Percentiles rank a stretch among this genome's conserved stretches.
phyloP scores from a whole-genome alignment of 176 grass and related monocot genomes.

The Ensete ventricosum region DNA sequence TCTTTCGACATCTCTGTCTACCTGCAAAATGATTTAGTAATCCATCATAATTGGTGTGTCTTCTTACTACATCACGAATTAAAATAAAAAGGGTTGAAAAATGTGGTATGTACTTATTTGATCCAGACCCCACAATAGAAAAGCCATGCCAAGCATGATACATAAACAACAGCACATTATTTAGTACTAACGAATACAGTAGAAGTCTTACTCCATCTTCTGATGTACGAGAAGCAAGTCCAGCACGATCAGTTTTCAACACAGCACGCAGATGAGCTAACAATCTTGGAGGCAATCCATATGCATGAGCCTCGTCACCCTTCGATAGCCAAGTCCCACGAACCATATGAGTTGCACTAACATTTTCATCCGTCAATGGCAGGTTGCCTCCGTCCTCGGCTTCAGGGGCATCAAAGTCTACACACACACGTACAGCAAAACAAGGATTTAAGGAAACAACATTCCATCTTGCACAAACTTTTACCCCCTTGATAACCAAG shows the following conservation, averaged over 20 bases:
- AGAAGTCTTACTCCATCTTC: conserved; percentile 31
- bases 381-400: conserved; percentile 22
- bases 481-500: no score
- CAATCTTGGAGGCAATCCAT: conserved; percentile 59
- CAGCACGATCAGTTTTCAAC: conserved; percentile 36
- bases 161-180: no score
- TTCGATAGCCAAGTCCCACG: conserved; percentile 73
- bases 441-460: background rate
- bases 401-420: conserved; percentile 62
- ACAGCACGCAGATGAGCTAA: conserved; percentile 53
- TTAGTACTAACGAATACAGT: background rate
- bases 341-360: conserved; percentile 55
- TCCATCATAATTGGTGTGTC: background rate
- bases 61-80: no score
- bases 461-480: background rate
- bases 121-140: background rate
- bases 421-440: background rate
- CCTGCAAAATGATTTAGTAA: conserved; percentile 1
- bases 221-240: conserved; percentile 16
- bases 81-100: no score
- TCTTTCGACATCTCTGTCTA: conserved; percentile 57
- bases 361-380: conserved; percentile 15
- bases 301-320: conserved; percentile 21
- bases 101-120: no score
- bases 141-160: background rate